A percentile compares a stretch with the other conserved stretches of the same genome.
phyloP scores from a whole-genome alignment of 1,284 basidiomycete genomes.

The Ustilago bromivora region DNA sequence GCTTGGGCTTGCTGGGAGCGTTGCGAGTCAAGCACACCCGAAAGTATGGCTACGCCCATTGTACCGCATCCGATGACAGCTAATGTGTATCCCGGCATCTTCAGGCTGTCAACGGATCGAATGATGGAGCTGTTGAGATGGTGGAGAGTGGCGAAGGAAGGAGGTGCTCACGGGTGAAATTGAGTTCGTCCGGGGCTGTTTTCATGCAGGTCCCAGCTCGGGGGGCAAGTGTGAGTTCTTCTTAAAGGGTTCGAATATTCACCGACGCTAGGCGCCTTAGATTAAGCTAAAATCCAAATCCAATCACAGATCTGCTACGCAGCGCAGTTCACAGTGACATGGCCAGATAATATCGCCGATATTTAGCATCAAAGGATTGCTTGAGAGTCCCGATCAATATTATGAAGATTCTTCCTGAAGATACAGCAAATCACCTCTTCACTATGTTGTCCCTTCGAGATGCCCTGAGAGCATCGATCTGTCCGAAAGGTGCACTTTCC shows the following conservation, averaged over 20 bases:
- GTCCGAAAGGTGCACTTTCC: too few relatives aligned
- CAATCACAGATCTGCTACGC: background rate
- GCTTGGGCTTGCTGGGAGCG: constrained; percentile 29
- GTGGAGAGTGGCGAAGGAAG: background rate
- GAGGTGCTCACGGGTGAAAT: background rate
- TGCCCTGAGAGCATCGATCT: too few relatives aligned
- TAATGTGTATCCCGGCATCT: constrained; percentile 59
- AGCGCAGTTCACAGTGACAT: constrained; percentile 6
- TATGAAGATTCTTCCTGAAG: background rate
- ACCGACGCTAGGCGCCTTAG: constrained; percentile 7
- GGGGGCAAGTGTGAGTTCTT: constrained; percentile 12
- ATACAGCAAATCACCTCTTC: background rate
- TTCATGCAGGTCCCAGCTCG: constrained; percentile 18
- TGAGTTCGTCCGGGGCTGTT: background rate
- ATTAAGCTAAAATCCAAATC: background rate
- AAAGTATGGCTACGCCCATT: constrained; percentile 96
- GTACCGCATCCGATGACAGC: constrained; percentile 80
- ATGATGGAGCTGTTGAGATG: background rate
- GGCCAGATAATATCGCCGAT: constrained; percentile 28
- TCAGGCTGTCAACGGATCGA: background rate
- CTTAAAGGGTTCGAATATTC: constrained; percentile 18
- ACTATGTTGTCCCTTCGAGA: too few relatives aligned
- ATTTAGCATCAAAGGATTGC: too few relatives aligned
- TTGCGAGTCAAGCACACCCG: constrained; percentile 78
- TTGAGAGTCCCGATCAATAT: background rate